A percentile compares a stretch with the other conserved stretches of the same genome.
Conservation (phyloP, 768 basidiomycete species). For the Kwoniella europaea region DNA sequence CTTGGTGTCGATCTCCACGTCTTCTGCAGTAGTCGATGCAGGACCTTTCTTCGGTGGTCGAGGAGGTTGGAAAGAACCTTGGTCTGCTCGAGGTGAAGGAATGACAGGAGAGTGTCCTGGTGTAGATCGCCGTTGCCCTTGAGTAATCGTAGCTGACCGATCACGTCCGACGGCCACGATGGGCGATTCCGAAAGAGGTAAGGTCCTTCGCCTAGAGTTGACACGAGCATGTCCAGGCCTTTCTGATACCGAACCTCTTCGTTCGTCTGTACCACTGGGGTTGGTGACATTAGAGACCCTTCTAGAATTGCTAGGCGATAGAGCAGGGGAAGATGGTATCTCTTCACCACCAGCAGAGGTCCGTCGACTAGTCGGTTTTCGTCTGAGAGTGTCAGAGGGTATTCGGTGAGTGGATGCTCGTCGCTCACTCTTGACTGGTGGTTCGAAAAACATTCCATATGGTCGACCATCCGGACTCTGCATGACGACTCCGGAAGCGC, state of each 20-base stretch:
- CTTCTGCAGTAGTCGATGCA: conserved; percentile 1
- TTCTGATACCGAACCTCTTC: conserved; percentile 14
- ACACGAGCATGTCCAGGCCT: conserved; percentile 15
- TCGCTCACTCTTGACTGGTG: conserved; percentile 57
- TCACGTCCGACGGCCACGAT: conserved; percentile 44
- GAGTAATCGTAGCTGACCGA: conserved; percentile 41
- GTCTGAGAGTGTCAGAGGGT: conserved; percentile 23
- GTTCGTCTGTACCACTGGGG: conserved; percentile 9
- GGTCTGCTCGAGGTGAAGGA: conserved; percentile 20
- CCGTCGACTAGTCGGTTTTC: conserved; percentile 26
- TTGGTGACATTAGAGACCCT: conserved; percentile 21
- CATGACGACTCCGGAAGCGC: conserved; percentile 80
- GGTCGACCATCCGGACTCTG: conserved; percentile 92
- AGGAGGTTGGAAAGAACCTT: conserved; percentile 12
- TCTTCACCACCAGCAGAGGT: conserved; percentile 26
- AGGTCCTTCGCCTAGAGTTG: conserved; percentile 34
- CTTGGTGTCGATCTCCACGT: neutral
- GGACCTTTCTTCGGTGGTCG: conserved; percentile 19
- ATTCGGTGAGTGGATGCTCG: conserved; percentile 24
- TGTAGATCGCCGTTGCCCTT: neutral
- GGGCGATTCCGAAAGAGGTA: conserved; percentile 31
- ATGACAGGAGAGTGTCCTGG: conserved; percentile 23
- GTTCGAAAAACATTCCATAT: conserved; percentile 95
- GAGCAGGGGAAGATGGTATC: conserved; percentile 9
- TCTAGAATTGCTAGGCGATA: conserved; percentile 22